Evolutionary conservation across 257 asterid genomes (phyloP).

Genomic region (Scutellaria galericulata): DNA sequence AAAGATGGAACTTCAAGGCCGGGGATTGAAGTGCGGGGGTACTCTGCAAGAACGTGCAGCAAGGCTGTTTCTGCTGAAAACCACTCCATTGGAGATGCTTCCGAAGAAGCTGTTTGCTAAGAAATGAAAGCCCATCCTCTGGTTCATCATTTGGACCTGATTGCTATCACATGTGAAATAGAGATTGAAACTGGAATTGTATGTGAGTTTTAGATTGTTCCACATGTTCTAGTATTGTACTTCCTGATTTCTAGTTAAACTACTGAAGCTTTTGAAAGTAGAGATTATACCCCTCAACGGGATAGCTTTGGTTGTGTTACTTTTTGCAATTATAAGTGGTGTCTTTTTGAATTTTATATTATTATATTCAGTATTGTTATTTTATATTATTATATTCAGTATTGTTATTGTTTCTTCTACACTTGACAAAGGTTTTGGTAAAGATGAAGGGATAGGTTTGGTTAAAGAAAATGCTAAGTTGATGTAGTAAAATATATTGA

Average conservation of each 20-base stretch:
- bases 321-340: not conserved
- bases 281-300: not conserved
- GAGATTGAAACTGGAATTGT: slow-evolving; percentile 28
- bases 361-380: not conserved
- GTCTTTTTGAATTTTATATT: not conserved
- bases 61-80: slow-evolving; percentile 69
- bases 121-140: slow-evolving; percentile 51
- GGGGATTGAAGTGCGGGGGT: slow-evolving; percentile 83
- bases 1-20: slow-evolving; percentile 75
- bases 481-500: too few species aligned
- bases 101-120: slow-evolving; percentile 86
- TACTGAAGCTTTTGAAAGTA: not conserved
- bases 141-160: slow-evolving; percentile 15
- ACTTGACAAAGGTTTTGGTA: too few species aligned
- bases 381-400: not conserved
- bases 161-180: not conserved
- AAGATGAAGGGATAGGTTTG: too few species aligned
- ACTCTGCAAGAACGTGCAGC: slow-evolving; percentile 88
- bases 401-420: too few species aligned
- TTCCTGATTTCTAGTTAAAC: not conserved
- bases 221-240: slow-evolving; percentile 12
- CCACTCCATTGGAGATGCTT: slow-evolving; percentile 70
- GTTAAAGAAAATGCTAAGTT: too few species aligned
- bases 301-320: not conserved
- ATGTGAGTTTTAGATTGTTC: slow-evolving; percentile 1